These are phyloP conservation scores for Sugiyamaella floridensis DNA, from an alignment of 805 yeast species.

Conservation along the genomic window DNA sequence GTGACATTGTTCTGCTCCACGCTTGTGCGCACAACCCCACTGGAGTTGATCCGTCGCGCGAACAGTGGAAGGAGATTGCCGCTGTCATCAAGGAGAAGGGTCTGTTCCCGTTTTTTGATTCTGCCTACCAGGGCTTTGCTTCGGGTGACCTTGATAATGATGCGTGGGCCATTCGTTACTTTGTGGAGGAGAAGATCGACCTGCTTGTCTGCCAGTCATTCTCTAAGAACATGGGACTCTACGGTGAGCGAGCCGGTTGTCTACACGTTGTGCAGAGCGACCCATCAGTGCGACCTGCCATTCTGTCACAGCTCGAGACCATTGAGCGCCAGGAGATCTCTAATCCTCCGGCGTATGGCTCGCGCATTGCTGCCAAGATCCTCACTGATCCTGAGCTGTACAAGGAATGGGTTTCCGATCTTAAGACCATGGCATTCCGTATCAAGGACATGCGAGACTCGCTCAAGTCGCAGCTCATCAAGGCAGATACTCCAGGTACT, in stretches of 20 bases:
- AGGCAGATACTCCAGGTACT: constrained; percentile 72
- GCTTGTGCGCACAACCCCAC: constrained; percentile 99
- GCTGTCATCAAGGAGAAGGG: constrained; percentile 50
- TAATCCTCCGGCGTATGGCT: constrained; percentile 93
- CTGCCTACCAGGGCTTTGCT: constrained; percentile 97
- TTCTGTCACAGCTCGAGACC: constrained; percentile 67
- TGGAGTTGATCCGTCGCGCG: constrained; percentile 84
- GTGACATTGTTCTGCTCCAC: constrained; percentile 78
- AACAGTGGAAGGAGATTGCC: constrained; percentile 71
- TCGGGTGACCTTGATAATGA: constrained; percentile 78
- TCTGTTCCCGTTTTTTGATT: constrained; percentile 82
- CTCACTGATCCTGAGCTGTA: constrained; percentile 61
- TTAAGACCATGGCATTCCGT: constrained; percentile 80
- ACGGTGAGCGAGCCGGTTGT: constrained; percentile 96
- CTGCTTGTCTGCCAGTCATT: constrained; percentile 85
- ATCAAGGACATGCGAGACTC: constrained; percentile 70
- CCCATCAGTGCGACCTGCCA: constrained; percentile 44
- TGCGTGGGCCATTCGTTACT: constrained; percentile 68
- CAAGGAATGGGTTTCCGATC: constrained; percentile 76
- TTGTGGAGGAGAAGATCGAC: constrained; percentile 46
- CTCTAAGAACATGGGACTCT: constrained; percentile 94
- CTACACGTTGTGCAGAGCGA: constrained; percentile 58
- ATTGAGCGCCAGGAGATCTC: constrained; percentile 81
- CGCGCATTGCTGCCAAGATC: constrained; percentile 76
- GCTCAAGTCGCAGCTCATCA: constrained; percentile 53